phyloP scores from a whole-genome alignment of 2,329 filamentous ascomycete species.

The Diplocarpon mali region DNA sequence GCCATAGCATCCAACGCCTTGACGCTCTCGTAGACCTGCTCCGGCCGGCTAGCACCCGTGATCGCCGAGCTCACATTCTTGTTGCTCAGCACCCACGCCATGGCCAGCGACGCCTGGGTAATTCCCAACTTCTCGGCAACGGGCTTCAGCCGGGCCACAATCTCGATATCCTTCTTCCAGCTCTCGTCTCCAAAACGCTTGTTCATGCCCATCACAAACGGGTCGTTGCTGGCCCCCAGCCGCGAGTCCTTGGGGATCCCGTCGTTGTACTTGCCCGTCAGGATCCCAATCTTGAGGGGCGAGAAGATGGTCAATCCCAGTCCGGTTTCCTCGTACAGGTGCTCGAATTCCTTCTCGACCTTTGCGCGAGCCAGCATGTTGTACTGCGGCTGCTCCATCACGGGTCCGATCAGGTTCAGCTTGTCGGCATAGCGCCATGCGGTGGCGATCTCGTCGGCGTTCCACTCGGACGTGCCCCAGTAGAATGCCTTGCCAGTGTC shows the following conservation, averaged over 20 bases:
- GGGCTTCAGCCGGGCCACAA: constrained; percentile 47
- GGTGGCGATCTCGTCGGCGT: constrained; percentile 51
- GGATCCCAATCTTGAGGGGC: constrained; percentile 47
- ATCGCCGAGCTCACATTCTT: constrained; percentile 50
- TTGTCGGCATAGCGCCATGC: constrained; percentile 51
- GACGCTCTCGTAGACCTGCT: constrained; percentile 51
- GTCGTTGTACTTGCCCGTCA: constrained; percentile 58
- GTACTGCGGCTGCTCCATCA: constrained; percentile 58
- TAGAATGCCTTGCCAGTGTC: constrained; percentile 57
- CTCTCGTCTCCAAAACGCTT: constrained; percentile 35
- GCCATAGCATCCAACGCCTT: constrained; percentile 40
- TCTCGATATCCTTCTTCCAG: constrained; percentile 46
- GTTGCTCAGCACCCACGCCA: constrained; percentile 54
- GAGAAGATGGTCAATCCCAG: constrained; percentile 53
- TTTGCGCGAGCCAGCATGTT: constrained; percentile 50
- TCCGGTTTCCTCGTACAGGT: constrained; percentile 48
- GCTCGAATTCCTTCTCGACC: constrained; percentile 52
- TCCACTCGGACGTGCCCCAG: constrained; percentile 62
- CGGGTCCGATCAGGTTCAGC: constrained; percentile 48
- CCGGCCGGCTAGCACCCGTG: constrained; percentile 44
- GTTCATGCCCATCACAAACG: constrained; percentile 34
- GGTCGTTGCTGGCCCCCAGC: constrained; percentile 42
- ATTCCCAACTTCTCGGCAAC: constrained; percentile 45
- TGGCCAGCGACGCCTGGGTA: constrained; percentile 36
- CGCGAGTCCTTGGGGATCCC: constrained; percentile 50